Conservation (phyloP, 1,284 basidiomycete species). For the Pseudozyma sp. region DNA sequence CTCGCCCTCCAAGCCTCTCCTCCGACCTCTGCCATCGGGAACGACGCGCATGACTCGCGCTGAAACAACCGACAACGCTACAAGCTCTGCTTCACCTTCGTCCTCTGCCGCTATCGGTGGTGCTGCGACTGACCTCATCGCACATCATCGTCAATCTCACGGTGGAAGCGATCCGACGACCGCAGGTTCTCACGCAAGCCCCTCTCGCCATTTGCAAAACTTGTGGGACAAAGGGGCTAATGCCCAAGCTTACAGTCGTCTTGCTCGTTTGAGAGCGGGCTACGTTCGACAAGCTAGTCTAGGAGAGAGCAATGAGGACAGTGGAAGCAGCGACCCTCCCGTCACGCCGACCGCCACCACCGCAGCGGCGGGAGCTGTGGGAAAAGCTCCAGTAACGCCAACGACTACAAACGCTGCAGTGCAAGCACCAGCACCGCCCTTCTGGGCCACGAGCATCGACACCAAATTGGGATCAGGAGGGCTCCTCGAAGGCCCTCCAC, state of each 20-base stretch:
- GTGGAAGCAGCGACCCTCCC: slow-evolving; percentile 3
- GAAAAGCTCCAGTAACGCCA: neutral
- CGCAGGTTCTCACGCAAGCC: slow-evolving; percentile 14
- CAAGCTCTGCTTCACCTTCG: no score
- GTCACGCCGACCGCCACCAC: slow-evolving; percentile 2
- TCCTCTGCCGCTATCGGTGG: no score
- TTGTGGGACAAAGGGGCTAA: slow-evolving; percentile 38
- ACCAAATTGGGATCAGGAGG: neutral
- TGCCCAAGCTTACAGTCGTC: slow-evolving; percentile 21
- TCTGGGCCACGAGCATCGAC: neutral
- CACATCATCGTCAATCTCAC: slow-evolving; percentile 49
- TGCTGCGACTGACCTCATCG: slow-evolving; percentile 12
- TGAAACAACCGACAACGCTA: slow-evolving; percentile 10
- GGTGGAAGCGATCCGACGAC: slow-evolving; percentile 52
- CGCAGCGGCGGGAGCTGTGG: neutral
- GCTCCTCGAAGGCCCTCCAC: slow-evolving; percentile 66
- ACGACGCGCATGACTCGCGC: slow-evolving; percentile 21
- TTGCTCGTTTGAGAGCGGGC: slow-evolving; percentile 26
- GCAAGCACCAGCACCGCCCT: neutral
- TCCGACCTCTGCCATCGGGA: neutral
- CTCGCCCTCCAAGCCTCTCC: neutral
- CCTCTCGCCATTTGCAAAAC: slow-evolving; percentile 18
- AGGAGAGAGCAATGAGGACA: neutral
- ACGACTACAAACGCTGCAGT: neutral
- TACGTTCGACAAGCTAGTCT: slow-evolving; percentile 14